phyloP scores from a whole-genome alignment of 2,329 filamentous ascomycete genomes.

The Fusarium sp. region DNA sequence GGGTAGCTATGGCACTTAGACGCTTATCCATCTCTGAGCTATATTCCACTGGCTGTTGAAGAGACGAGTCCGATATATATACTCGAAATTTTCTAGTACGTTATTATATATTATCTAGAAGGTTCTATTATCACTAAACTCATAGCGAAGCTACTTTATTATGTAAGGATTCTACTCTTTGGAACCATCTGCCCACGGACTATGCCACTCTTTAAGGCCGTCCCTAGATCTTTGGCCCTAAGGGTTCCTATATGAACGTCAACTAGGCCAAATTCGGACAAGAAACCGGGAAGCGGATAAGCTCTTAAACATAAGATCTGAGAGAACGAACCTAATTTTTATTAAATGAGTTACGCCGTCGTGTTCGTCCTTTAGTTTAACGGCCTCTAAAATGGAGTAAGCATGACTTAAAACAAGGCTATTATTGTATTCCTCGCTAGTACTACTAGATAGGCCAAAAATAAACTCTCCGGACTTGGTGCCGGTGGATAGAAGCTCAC shows the following conservation, averaged over 20 bases:
- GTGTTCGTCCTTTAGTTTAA: conserved; percentile 57
- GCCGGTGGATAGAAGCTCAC: conserved; percentile 59
- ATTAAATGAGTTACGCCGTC: conserved; percentile 55
- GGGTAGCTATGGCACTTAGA: conserved; percentile 58
- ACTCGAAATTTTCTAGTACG: conserved; percentile 58
- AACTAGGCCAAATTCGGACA: conserved; percentile 8
- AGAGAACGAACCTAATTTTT: conserved; percentile 54
- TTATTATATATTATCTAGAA: conserved; percentile 61
- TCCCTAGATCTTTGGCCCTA: conserved; percentile 69
- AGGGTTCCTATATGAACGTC: conserved; percentile 68
- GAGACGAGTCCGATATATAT: conserved; percentile 59
- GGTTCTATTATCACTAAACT: conserved; percentile 76
- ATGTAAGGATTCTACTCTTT: conserved; percentile 80
- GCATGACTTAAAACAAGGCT: conserved; percentile 61
- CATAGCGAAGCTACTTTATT: conserved; percentile 74
- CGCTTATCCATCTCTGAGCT: conserved; percentile 58
- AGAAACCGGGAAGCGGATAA: neutral
- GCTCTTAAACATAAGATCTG: neutral
- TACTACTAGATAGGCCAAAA: conserved; percentile 58
- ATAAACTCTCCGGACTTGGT: conserved; percentile 75
- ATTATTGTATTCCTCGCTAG: conserved; percentile 46
- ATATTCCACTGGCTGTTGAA: conserved; percentile 61
- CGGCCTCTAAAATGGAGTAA: conserved; percentile 63
- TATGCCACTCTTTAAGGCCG: conserved; percentile 72
- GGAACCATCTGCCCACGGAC: conserved; percentile 79